Percentiles rank a stretch among this genome's conserved stretches.
Evolutionary conservation across 352 stramenopile genomes (phyloP).

Genomic region (Phytophthora pini): DNA sequence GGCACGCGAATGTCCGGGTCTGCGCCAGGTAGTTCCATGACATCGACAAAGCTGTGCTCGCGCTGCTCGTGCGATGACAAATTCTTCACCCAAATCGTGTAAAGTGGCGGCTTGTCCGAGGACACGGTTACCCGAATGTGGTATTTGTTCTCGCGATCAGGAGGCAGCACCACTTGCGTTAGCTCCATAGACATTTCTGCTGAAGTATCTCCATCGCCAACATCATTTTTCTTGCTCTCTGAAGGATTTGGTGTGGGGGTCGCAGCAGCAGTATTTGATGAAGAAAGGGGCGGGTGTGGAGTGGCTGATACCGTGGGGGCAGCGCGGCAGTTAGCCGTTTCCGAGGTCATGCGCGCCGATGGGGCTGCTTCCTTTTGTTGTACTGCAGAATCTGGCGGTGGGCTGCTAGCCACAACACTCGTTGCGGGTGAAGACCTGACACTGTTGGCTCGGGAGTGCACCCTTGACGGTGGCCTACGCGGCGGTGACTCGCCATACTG

Average conservation of each 20-base stretch:
- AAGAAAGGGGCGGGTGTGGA: slow-evolving; percentile 14
- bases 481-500: slow-evolving; percentile 34
- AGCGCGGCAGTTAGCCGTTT: neutral
- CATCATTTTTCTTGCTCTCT: slow-evolving; percentile 1
- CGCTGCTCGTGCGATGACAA: slow-evolving; percentile 31
- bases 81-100: slow-evolving; percentile 44
- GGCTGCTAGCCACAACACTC: slow-evolving; percentile 18
- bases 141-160: slow-evolving; percentile 31
- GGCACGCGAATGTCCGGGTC: slow-evolving; percentile 18
- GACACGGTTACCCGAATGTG: slow-evolving; percentile 36
- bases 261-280: slow-evolving; percentile 3
- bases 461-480: slow-evolving; percentile 31
- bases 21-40: slow-evolving; percentile 33
- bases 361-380: slow-evolving; percentile 7
- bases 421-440: slow-evolving; percentile 21
- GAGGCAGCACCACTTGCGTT: slow-evolving; percentile 38
- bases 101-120: slow-evolving; percentile 22
- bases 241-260: neutral
- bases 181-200: slow-evolving; percentile 34
- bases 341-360: neutral
- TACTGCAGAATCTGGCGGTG: slow-evolving; percentile 2
- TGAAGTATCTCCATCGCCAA: neutral
- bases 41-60: slow-evolving; percentile 38
- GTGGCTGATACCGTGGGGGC: neutral
- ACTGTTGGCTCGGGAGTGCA: slow-evolving; percentile 23